Base-by-base conservation (phyloP, 2,329 filamentous ascomycete species). In the Dactylellina sp. region DNA sequence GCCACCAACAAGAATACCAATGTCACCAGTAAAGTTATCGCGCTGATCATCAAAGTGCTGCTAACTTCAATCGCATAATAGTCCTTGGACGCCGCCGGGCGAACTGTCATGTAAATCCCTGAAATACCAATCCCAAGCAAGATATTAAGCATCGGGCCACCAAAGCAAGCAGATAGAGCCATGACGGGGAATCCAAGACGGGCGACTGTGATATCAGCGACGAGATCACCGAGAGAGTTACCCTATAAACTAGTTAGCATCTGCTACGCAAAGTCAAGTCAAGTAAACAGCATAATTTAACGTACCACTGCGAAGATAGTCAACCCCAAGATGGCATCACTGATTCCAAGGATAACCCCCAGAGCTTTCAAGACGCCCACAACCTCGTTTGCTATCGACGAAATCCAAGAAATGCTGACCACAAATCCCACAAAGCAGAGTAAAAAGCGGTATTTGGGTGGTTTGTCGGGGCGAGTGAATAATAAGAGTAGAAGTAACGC, bases 101-200 rank as follows among this genome's bases (percentile, higher is more conserved):
- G 62, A 86, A 96, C 85, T 65, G 91, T 93, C 86, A 97, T 95
- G 80, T 93, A 96, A 40, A 92, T 86, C 14, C 95, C 95, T 24
- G 91, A 91, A 2, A 98, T 84, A n/a, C 95, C 95, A 59, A 99
- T 93, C 0, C 95, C 95, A 2, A 99, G 86, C 0, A 99, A 83
- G 75, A 99, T 99, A 78, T 99, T 99, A 42, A 99, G 86, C 92
- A 99, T 94, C 0, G 95, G 95, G 0, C 95, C 96, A n/a, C 95
- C 95, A 80, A 99, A 97, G 80, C 95, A 99, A 2, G 95, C 95
- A 35, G 91, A 93, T 42, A 90, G 83, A 0, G 95, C 95, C 95
- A 99, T 99, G 75, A 99, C 93, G 0, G 95, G 95, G 81, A 93
- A 97, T 1, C 95, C 95, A 1, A 99, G 87, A 35, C 92, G 88